These are phyloP conservation scores for Beta vulgaris DNA, from an alignment of 148 eudicot genomes.

Conservation along the genomic window DNA sequence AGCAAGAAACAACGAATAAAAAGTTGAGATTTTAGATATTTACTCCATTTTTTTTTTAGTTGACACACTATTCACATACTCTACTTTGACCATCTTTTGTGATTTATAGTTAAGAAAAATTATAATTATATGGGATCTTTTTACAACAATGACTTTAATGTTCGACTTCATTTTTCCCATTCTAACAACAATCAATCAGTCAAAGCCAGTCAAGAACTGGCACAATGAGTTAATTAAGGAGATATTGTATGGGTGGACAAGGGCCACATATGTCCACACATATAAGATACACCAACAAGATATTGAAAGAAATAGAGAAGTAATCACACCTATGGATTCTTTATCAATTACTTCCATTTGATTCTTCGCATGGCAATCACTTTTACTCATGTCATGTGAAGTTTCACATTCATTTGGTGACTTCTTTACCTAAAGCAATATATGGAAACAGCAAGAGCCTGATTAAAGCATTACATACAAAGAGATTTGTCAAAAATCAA, in stretches of 20 bases:
- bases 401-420: constrained; percentile 10
- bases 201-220: no score
- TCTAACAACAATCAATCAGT: no score
- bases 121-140: no score
- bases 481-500: not conserved
- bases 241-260: not conserved
- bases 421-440: constrained; percentile 9
- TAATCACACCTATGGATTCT: constrained; percentile 20
- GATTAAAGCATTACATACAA: not conserved
- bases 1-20: no score
- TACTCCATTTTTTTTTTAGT: no score
- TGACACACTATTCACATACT: no score
- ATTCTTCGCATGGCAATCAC: constrained; percentile 16
- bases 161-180: no score
- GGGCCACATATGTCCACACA: not conserved
- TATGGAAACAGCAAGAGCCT: not conserved
- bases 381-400: constrained; percentile 5
- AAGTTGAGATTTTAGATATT: no score
- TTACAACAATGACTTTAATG: no score
- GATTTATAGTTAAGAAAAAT: no score
- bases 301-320: not conserved
- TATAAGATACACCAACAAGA: constrained; percentile 2
- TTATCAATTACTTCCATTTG: constrained; percentile 19
- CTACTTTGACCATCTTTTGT: no score
- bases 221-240: no score